These are phyloP conservation scores for Aspergillus affinis DNA, from an alignment of 495 filamentous ascomycete species.

Conservation along the genomic window DNA sequence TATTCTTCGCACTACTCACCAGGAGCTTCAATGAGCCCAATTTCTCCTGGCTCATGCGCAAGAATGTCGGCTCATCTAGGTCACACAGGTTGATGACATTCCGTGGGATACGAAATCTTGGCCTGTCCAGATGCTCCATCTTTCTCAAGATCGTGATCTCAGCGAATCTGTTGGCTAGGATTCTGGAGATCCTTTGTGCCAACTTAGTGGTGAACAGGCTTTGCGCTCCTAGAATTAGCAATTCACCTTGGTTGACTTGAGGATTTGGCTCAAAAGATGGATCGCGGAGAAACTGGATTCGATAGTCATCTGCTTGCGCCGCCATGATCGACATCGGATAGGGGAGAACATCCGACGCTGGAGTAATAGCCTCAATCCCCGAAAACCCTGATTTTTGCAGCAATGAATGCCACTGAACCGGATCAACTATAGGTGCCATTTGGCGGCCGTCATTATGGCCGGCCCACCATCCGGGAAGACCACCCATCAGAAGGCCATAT, in stretches of 20 bases:
- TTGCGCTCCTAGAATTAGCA: neutral
- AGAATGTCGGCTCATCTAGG: constrained; percentile 43
- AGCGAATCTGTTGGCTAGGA: neutral
- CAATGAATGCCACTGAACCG: neutral
- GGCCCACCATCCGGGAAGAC: neutral
- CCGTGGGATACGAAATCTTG: neutral
- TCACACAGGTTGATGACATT: constrained; percentile 41
- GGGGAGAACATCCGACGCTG: neutral
- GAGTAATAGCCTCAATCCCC: neutral
- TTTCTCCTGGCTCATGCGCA: constrained; percentile 27
- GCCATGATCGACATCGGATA: neutral
- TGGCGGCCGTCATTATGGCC: neutral
- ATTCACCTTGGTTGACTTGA: neutral
- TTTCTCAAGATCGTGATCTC: neutral
- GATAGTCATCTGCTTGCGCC: neutral
- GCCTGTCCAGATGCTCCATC: neutral
- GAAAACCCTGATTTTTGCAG: neutral
- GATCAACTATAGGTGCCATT: neutral
- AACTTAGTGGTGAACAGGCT: neutral
- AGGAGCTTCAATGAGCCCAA: constrained; percentile 20
- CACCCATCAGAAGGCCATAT: constrained; percentile 13
- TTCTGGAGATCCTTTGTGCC: neutral
- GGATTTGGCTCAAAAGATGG: neutral
- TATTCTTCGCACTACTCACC: constrained; percentile 21
- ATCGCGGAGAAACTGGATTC: neutral